phyloP scores from a whole-genome alignment of 768 basidiomycete genomes.

The Rhodotorula graminis region DNA sequence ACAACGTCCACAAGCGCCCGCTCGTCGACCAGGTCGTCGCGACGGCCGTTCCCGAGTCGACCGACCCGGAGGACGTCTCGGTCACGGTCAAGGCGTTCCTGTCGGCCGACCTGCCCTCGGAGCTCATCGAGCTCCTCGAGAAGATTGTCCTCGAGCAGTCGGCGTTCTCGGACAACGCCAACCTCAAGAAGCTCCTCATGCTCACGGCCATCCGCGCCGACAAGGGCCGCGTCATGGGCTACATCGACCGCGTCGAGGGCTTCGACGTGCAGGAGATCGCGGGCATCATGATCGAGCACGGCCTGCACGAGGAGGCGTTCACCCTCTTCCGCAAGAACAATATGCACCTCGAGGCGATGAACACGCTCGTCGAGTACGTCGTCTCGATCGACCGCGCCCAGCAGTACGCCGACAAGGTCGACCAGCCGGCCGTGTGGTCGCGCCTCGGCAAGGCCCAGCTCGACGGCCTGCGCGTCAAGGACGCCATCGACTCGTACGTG shows the following conservation, averaged over 20 bases:
- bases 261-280: conserved; percentile 94
- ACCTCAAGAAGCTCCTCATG: conserved; percentile 88
- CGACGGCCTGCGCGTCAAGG: conserved; percentile 95
- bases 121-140: conserved; percentile 93
- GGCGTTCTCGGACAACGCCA: conserved; percentile 95
- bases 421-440: conserved; percentile 94
- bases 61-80: conserved; percentile 97
- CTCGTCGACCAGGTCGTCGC: conserved; percentile 94
- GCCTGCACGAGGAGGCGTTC: conserved; percentile 90
- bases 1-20: conserved; percentile 85
- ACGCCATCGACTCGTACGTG: conserved; percentile 97
- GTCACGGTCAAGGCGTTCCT: conserved; percentile 98
- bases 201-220: conserved; percentile 95
- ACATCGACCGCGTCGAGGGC: conserved; percentile 94
- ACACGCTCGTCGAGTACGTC: conserved; percentile 95
- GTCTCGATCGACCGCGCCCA: conserved; percentile 94
- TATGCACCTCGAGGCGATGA: conserved; percentile 91
- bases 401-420: conserved; percentile 93
- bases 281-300: conserved; percentile 91
- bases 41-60: conserved; percentile 91
- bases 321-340: conserved; percentile 97
- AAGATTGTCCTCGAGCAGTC: conserved; percentile 98
- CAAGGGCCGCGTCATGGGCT: conserved; percentile 95
- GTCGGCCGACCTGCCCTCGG: conserved; percentile 90
- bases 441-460: conserved; percentile 97